Evolutionary conservation across 129 eudicot species (phyloP), one percentile per base, ranked within the genome.

Genomic region (Logfia minima): DNA sequence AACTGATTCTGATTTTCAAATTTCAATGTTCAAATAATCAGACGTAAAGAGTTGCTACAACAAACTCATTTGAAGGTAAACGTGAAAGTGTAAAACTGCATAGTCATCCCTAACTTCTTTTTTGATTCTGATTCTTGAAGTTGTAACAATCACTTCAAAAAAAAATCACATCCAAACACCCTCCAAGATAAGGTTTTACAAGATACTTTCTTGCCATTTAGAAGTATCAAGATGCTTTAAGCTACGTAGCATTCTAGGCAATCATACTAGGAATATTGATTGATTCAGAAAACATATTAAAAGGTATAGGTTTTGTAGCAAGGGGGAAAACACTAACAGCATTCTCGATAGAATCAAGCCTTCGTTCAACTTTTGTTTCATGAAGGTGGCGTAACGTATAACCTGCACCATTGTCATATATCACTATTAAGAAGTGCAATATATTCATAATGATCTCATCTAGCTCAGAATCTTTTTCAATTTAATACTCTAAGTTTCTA

Each of bases 321-420:
- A 76, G 60, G 9, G 51, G 9, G 32, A 4, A 31, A 70, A 63
- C 37, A 82, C 99, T 83, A 81, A 94, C 99, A 79, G 92, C 89
- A 81, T 85, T 85, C 81, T 94, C 99, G 28, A 94, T 94, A 2
- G 94, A 87, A 70, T 94, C 90, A 17, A 94, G 97, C 84, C 93
- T 84, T 70, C 62, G 84, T 67, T 86, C 96, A 45, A 94, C 97
- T 84, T 80, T 89, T 68, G 88, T 84, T 23, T 94, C 91, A 37
- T 94, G 99, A 72, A 82, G 75, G 62, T 91, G 97, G 26, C 94
- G 99, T 71, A 94, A 64, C 13, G 90, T 76, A 82, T 94, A 94
- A 53, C 99, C 99, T 94, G 87, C 85, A 83, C 23, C 29, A 78
- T 41, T 21, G 16, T 64, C 41, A 29, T 28, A 28, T 13, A 11